Conservation (phyloP, 441 rosid genomes). For the Adansonia madagascariensis region DNA sequence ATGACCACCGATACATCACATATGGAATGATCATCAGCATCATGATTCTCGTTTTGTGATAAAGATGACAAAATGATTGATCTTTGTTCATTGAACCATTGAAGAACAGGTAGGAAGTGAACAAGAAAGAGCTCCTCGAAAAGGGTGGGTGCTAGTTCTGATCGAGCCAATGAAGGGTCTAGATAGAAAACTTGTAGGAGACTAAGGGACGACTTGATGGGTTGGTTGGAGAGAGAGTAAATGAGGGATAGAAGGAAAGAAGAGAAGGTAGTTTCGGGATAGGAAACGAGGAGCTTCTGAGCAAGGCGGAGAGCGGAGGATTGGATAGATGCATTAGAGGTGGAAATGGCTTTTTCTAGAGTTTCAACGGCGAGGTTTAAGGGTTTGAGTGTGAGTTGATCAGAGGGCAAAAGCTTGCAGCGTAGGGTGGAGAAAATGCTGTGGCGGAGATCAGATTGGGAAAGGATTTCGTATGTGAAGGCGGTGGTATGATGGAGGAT, state of each 20-base stretch:
- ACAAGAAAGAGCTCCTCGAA: constrained; percentile 59
- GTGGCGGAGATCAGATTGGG: constrained; percentile 46
- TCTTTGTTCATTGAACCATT: constrained; percentile 51
- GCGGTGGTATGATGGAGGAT: constrained; percentile 43
- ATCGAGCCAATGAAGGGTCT: constrained; percentile 54
- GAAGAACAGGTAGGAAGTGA: constrained; percentile 56
- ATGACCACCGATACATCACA: constrained; percentile 41
- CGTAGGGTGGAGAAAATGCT: constrained; percentile 43
- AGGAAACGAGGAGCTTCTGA: constrained; percentile 51
- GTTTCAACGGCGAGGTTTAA: constrained; percentile 48
- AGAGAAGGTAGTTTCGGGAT: constrained; percentile 42
- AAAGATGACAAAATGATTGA: constrained; percentile 39
- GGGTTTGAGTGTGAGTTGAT: constrained; percentile 38
- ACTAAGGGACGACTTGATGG: constrained; percentile 42
- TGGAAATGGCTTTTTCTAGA: constrained; percentile 52
- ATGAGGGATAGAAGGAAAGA: constrained; percentile 57
- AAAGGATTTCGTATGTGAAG: constrained; percentile 43
- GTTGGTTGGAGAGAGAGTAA: constrained; percentile 44
- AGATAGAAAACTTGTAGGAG: constrained; percentile 46
- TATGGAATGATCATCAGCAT: constrained; percentile 31
- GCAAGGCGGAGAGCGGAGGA: constrained; percentile 59
- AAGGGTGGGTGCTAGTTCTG: constrained; percentile 52
- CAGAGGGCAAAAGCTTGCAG: constrained; percentile 29
- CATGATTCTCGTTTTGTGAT: constrained; percentile 21
- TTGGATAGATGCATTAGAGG: constrained; percentile 31